A percentile compares a stretch with the other conserved stretches of the same genome.
These are phyloP conservation scores for Elongisporangium prolatum DNA, from an alignment of 352 stramenopile genomes.

Conservation along the genomic window DNA sequence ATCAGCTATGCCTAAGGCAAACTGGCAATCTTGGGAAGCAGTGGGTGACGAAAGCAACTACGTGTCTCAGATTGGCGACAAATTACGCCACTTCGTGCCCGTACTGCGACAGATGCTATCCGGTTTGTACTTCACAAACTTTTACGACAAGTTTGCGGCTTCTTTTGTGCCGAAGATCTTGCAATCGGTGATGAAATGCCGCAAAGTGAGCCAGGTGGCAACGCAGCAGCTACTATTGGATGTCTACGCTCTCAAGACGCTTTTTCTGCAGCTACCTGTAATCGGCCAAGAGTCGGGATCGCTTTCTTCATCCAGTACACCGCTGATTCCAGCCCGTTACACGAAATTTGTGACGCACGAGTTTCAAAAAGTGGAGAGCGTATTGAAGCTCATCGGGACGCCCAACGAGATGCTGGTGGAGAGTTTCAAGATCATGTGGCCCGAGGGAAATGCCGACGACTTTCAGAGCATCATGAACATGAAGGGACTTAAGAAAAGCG, in stretches of 20 bases:
- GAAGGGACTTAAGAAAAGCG: constrained; percentile 88
- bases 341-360: constrained; percentile 97
- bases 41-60: constrained; percentile 96
- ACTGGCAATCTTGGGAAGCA: constrained; percentile 93
- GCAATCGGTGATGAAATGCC: constrained; percentile 84
- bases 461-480: constrained; percentile 94
- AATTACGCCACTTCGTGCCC: constrained; percentile 90
- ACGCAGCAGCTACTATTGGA: constrained; percentile 99
- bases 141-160: constrained; percentile 97
- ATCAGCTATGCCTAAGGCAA: constrained; percentile 85
- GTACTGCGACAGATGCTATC: constrained; percentile 88
- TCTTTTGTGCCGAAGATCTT: constrained; percentile 91
- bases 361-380: constrained; percentile 94
- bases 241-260: constrained; percentile 96
- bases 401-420: constrained; percentile 94
- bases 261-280: constrained; percentile 93
- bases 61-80: constrained; percentile 91
- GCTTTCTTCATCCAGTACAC: constrained; percentile 31
- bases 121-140: constrained; percentile 94
- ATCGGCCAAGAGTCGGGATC: constrained; percentile 56
- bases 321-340: constrained; percentile 90
- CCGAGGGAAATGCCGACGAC: constrained; percentile 88
- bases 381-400: constrained; percentile 97
- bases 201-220: constrained; percentile 93
- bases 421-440: constrained; percentile 96